Conservation (phyloP, 129 eudicot genomes). For the Pittosporum tobira region DNA sequence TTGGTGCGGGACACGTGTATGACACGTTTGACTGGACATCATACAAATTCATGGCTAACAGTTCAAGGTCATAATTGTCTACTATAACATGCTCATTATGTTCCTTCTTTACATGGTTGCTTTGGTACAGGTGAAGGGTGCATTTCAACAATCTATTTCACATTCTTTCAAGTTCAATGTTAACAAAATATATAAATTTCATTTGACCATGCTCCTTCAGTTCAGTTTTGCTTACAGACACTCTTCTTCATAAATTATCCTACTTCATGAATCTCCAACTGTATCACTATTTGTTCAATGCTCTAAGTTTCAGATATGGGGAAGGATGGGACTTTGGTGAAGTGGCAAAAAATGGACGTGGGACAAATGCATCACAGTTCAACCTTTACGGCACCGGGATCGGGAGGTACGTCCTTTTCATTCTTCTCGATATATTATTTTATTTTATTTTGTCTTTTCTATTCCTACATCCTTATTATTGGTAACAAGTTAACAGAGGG, state of each 20-base stretch:
- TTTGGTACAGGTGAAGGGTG: too few relatives aligned
- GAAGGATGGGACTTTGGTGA: constrained; percentile 99
- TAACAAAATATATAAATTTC: not conserved
- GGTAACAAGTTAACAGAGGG: too few relatives aligned
- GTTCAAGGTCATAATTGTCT: not conserved
- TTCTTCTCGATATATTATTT: too few relatives aligned
- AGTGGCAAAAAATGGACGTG: constrained; percentile 88
- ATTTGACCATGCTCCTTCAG: not conserved
- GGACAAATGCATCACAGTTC: constrained; percentile 78
- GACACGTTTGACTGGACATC: not conserved
- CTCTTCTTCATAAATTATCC: not conserved
- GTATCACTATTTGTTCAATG: constrained; percentile 2
- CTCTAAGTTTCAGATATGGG: constrained; percentile 55
- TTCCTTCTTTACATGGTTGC: not conserved
- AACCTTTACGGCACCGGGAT: constrained; percentile 85
- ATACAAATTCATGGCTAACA: not conserved
- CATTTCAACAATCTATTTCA: too few relatives aligned
- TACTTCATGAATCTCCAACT: not conserved
- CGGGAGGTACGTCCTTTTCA: constrained; percentile 55
- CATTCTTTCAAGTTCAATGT: too few relatives aligned
- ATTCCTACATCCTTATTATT: too few relatives aligned
- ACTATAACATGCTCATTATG: not conserved
- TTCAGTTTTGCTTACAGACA: not conserved
- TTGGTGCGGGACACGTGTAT: too few relatives aligned
- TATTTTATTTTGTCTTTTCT: too few relatives aligned